Base-by-base conservation (phyloP, 441 rosid genomes). In the Adansonia gregorii region DNA sequence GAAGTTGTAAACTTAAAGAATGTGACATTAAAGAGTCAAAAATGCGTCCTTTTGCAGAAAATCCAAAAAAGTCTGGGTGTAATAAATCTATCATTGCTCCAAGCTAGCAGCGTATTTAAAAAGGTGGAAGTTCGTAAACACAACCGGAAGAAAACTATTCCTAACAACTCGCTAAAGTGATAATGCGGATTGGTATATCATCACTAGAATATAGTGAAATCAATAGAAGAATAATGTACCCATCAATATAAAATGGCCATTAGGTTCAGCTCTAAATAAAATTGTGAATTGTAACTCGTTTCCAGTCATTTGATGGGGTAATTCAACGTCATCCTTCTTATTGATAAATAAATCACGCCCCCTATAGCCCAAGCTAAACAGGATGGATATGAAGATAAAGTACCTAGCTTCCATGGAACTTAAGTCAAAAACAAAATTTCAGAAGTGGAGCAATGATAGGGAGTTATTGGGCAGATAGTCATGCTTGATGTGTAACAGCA, bases 361-460 rank as follows among this genome's bases (percentile, higher is more conserved):
- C 66, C 12, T 35, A 35, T 35, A 35, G 39, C 49, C 69, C 7
- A 20, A 35, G 69, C 69, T 65, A 65, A 39, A 65, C 22, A 65
- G 49, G 11, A 19, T 11, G 15, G 27, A 20, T 45, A 41, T 3
- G 4, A 45, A 10, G 55, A 27, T 15, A 35, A 35, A 15, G n/a
- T 22, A 15, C 22, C 14, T 8, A 67, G 27, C 69, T 39, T n/a
- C 60, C 74, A 71, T 70, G 45, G 15, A 70, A 70, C 24, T 27
- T 70, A 24, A 22, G 68, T 48, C 3, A 3, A 22, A 60, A 60
- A 63, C 4, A 61, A 9, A n/a, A 74, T 61, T 24, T 63, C 22
- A 15, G 8, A 52, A 52, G 19, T 71, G 27, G 45, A 52, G 1
- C 14, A 0, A 8, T 52, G 48, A 52, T 51, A n/a, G 15, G 46